Evolutionary conservation across 2,329 filamentous ascomycete species (phyloP).

Genomic region (Botrytis fabae): DNA sequence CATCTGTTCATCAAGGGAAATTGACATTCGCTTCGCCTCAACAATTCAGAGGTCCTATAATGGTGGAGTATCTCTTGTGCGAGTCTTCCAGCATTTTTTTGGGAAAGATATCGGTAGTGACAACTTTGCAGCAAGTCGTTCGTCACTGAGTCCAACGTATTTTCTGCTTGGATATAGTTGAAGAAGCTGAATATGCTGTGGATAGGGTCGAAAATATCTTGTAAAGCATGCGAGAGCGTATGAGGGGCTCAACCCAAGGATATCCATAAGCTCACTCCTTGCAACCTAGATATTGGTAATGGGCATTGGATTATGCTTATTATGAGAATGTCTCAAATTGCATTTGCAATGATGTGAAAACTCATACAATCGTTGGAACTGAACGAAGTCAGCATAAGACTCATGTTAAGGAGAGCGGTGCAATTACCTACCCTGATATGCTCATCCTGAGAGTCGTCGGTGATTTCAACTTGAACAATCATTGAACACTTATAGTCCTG

Average conservation of each 20-base stretch:
- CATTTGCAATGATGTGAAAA: not conserved
- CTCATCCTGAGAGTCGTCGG: not conserved
- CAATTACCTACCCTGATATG: not conserved
- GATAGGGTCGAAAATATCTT: not conserved
- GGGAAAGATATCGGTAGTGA: not conserved
- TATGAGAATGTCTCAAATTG: not conserved
- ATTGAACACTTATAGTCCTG: accelerated
- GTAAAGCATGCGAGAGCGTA: not conserved
- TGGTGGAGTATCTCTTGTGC: not conserved
- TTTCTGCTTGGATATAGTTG: not conserved
- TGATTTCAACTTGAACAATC: not conserved
- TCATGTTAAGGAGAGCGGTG: accelerated
- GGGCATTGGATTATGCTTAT: accelerated
- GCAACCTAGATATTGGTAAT: accelerated
- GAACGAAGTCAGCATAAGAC: not conserved
- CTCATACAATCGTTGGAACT: not conserved
- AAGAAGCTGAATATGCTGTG: not conserved
- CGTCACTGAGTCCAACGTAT: not conserved
- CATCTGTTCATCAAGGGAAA: not conserved
- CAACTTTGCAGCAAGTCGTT: not conserved
- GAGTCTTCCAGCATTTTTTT: not conserved
- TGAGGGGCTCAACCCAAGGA: not conserved
- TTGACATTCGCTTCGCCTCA: not conserved
- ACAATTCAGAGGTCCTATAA: not conserved
- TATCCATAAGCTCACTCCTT: not conserved